Evolutionary conservation across 768 basidiomycete genomes (phyloP), one percentile per base, ranked within the genome.

Genomic region (Neoboletus brunneissimus): DNA sequence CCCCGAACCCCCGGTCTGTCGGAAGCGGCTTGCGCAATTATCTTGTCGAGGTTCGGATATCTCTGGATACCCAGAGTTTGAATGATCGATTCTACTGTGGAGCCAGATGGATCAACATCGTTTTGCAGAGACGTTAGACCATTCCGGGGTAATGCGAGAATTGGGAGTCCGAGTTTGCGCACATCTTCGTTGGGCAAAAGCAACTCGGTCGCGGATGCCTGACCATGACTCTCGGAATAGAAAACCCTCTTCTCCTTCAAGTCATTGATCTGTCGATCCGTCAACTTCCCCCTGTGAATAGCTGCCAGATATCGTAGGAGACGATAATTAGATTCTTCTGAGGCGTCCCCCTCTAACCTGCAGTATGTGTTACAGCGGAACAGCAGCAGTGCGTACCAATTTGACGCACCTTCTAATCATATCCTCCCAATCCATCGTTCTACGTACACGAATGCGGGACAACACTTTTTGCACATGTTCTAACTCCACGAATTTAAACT

Each of bases 151-250:
- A 64, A 55, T 31, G 50, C 88, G 31, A 98, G 78, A 7, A 94
- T 66, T 3, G 94, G 93, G 20, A 98, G 73, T 15, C 81, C 81
- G 9, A 98, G 75, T 41, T 80, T 75, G 23, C 88, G 79, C 53
- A 93, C 79, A 2, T 77, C 73, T 29, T 85, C 84, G 0, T 81
- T 61, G 1, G 95, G 96, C 62, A 95, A 91, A 66, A 94, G 96
- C 9, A 98, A 72, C 53, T 90, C 82, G 16, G 37, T 51, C 20
- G 40, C 56, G 13, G 55, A 51, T 41, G 35, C 34, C 35, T 9
- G 57, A 22, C 47, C 48, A 34, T 53, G 54, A 20, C 13, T 23
- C n/a, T 48, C 13, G 8, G 62, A 60, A 44, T 22, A 51, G n/a
- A 63, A 63, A 2, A 60, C n/a, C 34, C 20, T 38, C 22, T 32